A percentile compares a stretch with the other conserved stretches of the same genome.
phyloP scores from a whole-genome alignment of 306 rosid species.

The Fragaria ananassa region DNA sequence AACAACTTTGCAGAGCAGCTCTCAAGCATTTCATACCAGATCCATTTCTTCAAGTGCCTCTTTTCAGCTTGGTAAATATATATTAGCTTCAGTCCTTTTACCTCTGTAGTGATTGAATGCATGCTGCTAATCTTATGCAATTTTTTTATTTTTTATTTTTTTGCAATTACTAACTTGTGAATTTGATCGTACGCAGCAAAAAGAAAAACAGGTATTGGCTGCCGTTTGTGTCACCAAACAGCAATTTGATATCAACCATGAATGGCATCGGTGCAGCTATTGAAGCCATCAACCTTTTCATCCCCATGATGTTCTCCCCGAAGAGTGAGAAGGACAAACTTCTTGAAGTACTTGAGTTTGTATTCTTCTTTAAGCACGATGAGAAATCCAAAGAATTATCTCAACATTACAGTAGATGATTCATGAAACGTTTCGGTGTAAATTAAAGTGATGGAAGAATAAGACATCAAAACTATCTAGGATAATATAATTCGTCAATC shows the following conservation, averaged over 20 bases:
- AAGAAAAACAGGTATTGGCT: slow-evolving; percentile 49
- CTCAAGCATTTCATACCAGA: slow-evolving; percentile 63
- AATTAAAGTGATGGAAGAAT: not conserved
- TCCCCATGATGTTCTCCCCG: slow-evolving; percentile 41
- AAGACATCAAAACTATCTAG: not conserved
- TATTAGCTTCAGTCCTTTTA: not conserved
- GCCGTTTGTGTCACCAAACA: slow-evolving; percentile 62
- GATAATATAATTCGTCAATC: not conserved
- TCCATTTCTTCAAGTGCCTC: slow-evolving; percentile 60
- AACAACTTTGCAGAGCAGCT: slow-evolving; percentile 50
- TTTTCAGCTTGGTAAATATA: slow-evolving; percentile 55
- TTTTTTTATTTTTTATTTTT: not conserved
- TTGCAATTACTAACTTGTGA: not conserved
- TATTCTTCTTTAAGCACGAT: slow-evolving; percentile 6
- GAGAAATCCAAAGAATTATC: not conserved
- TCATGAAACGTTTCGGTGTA: not conserved
- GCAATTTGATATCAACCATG: slow-evolving; percentile 44
- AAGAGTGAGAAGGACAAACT: slow-evolving; percentile 50
- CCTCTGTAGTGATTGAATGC: not conserved
- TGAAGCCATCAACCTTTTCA: slow-evolving; percentile 44
- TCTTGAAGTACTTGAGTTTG: slow-evolving; percentile 31
- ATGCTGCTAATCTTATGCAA: not conserved
- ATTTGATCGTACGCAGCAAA: not conserved
- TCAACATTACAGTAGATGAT: not conserved
- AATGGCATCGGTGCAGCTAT: slow-evolving; percentile 53